phyloP scores from a whole-genome alignment of 1,284 basidiomycete species.

The Phlebopus sp. region DNA sequence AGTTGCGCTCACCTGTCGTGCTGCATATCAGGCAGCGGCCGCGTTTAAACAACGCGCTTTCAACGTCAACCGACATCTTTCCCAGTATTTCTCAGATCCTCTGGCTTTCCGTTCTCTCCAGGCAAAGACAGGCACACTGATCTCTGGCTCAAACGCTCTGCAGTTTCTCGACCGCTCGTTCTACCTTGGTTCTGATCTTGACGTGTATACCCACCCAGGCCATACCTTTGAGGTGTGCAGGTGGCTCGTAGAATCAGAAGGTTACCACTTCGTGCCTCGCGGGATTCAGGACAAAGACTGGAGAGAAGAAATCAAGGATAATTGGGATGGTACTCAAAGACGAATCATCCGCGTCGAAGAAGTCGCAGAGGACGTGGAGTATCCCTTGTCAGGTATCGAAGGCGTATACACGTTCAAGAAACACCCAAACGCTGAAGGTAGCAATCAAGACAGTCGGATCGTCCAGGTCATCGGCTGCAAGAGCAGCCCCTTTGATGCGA shows the following conservation, averaged over 20 bases:
- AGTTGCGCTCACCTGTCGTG: slow-evolving; percentile 17
- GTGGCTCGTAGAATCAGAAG: slow-evolving; percentile 28
- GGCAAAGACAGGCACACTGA: slow-evolving; percentile 39
- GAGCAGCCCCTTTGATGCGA: slow-evolving; percentile 30
- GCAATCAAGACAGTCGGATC: slow-evolving; percentile 14
- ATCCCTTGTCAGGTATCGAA: slow-evolving; percentile 7
- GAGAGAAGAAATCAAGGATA: slow-evolving; percentile 2
- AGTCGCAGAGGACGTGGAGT: not conserved
- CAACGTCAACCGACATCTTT: slow-evolving; percentile 28
- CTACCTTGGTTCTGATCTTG: slow-evolving; percentile 48
- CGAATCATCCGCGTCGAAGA: not conserved
- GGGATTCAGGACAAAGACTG: slow-evolving; percentile 10
- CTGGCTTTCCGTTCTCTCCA: slow-evolving; percentile 44
- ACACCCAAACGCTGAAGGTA: too few species aligned
- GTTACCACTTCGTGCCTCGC: slow-evolving; percentile 26
- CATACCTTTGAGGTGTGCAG: slow-evolving; percentile 24
- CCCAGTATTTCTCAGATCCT: slow-evolving; percentile 25
- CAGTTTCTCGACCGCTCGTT: slow-evolving; percentile 45
- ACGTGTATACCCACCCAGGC: slow-evolving; percentile 40
- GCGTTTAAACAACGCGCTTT: slow-evolving; percentile 18
- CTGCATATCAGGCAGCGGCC: slow-evolving; percentile 2
- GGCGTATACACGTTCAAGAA: slow-evolving; percentile 23
- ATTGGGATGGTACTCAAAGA: slow-evolving; percentile 19
- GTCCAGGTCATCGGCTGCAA: slow-evolving; percentile 37
- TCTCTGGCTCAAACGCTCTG: slow-evolving; percentile 50